A percentile compares a stretch with the other conserved stretches of the same genome.
phyloP scores from a whole-genome alignment of 176 grass and related monocot genomes.

The Phyllostachys edulis region DNA sequence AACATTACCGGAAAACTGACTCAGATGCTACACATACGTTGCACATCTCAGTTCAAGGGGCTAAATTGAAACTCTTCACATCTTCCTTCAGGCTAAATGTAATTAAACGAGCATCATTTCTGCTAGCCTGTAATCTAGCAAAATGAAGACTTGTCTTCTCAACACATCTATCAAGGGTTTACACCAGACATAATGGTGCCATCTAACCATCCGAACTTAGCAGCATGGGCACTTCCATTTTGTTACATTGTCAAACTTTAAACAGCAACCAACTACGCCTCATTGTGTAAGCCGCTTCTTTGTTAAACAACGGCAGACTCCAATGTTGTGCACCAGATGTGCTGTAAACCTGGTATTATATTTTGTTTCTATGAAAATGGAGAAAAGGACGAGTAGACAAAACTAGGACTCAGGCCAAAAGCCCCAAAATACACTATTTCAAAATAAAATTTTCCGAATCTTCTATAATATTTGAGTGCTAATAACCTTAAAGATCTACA shows the following conservation, averaged over 20 bases:
- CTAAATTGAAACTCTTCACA: background rate
- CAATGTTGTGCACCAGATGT: background rate
- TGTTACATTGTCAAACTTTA: background rate
- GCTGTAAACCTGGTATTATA: background rate
- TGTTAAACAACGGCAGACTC: background rate
- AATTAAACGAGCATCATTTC: conserved; percentile 18
- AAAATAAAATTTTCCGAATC: background rate
- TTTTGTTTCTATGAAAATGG: background rate
- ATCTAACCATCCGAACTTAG: background rate
- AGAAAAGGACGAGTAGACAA: background rate
- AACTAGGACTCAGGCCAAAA: background rate
- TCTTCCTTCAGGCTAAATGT: conserved; percentile 1
- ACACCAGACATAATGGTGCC: background rate
- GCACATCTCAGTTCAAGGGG: background rate
- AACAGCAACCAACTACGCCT: background rate
- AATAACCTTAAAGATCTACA: conserved; percentile 17
- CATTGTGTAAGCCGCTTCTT: background rate
- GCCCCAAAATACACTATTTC: background rate
- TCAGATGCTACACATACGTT: background rate
- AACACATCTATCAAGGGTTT: background rate
- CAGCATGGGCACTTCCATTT: background rate
- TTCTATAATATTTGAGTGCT: background rate
- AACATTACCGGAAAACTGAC: background rate
- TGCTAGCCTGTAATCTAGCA: background rate
- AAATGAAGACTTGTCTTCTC: background rate